These are phyloP conservation scores for Xylariomycetidae sp. DNA, from an alignment of 2,329 filamentous ascomycete genomes.

Conservation along the genomic window DNA sequence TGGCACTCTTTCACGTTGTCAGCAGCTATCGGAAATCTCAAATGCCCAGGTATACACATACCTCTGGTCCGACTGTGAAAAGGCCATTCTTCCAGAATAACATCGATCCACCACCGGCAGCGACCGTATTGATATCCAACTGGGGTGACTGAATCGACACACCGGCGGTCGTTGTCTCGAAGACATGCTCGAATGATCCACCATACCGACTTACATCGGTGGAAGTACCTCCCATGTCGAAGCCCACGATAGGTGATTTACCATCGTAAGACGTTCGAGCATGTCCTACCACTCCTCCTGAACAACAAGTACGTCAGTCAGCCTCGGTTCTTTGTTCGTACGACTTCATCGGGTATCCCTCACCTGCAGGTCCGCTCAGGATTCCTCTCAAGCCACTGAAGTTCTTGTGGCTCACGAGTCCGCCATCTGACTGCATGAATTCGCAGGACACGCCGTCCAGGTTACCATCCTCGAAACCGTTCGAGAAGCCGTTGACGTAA, in stretches of 20 bases:
- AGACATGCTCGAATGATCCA: slow-evolving; percentile 34
- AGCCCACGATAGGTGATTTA: slow-evolving; percentile 66
- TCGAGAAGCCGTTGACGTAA: slow-evolving; percentile 15
- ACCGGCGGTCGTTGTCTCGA: slow-evolving; percentile 45
- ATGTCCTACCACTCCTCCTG: slow-evolving; percentile 67
- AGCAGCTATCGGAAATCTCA: neutral
- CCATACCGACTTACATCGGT: slow-evolving; percentile 70
- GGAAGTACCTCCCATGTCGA: slow-evolving; percentile 71
- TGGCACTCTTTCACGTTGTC: slow-evolving; percentile 46
- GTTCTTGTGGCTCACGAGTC: slow-evolving; percentile 49
- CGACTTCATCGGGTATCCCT: too few relatives aligned
- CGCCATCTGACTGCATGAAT: slow-evolving; percentile 36
- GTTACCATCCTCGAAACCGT: slow-evolving; percentile 12
- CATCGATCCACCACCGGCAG: slow-evolving; percentile 69
- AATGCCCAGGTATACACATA: neutral
- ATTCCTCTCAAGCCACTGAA: slow-evolving; percentile 69
- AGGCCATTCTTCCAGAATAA: slow-evolving; percentile 69
- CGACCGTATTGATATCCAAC: slow-evolving; percentile 78
- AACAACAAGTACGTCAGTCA: neutral
- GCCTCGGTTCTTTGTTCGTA: too few relatives aligned
- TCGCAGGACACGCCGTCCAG: slow-evolving; percentile 13
- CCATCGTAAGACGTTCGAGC: slow-evolving; percentile 67
- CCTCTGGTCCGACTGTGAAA: slow-evolving; percentile 67
- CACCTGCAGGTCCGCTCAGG: slow-evolving; percentile 63
- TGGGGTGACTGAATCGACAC: slow-evolving; percentile 77